A percentile compares a stretch with the other conserved stretches of the same genome.
These are phyloP conservation scores for Penicillium argentinense DNA, from an alignment of 495 filamentous ascomycete species.

Conservation along the genomic window DNA sequence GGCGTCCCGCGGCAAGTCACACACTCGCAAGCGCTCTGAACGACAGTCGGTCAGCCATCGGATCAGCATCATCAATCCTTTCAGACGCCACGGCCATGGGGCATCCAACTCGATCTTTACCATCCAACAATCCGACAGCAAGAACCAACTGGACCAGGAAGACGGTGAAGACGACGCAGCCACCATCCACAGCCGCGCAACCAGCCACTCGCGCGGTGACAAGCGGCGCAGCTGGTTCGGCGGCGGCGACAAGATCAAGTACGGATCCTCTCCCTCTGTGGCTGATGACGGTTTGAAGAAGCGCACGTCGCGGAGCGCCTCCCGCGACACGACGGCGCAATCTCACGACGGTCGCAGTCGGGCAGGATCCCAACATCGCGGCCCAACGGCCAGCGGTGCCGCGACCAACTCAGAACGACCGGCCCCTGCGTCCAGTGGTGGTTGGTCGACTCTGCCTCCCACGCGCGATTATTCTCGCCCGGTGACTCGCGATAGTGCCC, in stretches of 20 bases:
- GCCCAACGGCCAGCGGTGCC: conserved; percentile 16
- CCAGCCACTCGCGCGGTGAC: conserved; percentile 36
- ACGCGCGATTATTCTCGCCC: conserved; percentile 41
- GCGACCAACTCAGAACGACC: conserved; percentile 15
- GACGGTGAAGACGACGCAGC: conserved; percentile 37
- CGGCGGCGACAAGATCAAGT: conserved; percentile 37
- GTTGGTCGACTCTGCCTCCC: conserved; percentile 42
- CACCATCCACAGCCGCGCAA: conserved; percentile 46
- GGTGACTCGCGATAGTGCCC: conserved; percentile 32
- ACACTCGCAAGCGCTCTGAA: conserved; percentile 35
- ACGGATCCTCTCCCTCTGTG: conserved; percentile 37
- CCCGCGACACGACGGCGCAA: conserved; percentile 29
- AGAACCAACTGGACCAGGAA: conserved; percentile 28
- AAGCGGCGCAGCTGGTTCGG: conserved; percentile 47
- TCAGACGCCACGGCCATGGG: conserved; percentile 47
- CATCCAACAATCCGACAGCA: conserved; percentile 27
- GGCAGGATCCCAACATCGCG: conserved; percentile 32
- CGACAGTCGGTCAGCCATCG: conserved; percentile 47
- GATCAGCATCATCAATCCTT: conserved; percentile 50
- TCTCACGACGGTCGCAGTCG: conserved; percentile 38
- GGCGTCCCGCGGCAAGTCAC: conserved; percentile 28
- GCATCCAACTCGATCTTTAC: conserved; percentile 37
- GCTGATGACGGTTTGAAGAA: conserved; percentile 32
- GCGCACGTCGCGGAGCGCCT: conserved; percentile 31
- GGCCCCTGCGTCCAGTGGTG: conserved; percentile 28